These are phyloP conservation scores for Pseudofabraea citricarpa DNA, from an alignment of 2,329 filamentous ascomycete genomes.

Conservation along the genomic window DNA sequence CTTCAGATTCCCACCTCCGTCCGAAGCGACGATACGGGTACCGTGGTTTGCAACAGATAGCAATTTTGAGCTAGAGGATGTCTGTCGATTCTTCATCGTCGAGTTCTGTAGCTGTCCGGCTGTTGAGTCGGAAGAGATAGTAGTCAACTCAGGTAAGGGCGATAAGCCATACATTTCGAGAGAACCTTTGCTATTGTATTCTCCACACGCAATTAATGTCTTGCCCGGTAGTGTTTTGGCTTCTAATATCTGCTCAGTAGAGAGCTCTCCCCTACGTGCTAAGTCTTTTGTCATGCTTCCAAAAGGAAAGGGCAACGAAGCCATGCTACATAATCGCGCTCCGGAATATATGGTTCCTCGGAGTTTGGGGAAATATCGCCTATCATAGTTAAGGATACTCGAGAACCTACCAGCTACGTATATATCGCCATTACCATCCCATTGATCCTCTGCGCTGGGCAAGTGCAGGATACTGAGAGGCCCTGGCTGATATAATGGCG, in stretches of 20 bases:
- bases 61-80: constrained; percentile 73
- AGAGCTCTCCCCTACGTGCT: constrained; percentile 49
- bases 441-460: constrained; percentile 42
- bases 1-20: constrained; percentile 77
- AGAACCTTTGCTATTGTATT: constrained; percentile 88
- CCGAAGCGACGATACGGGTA: constrained; percentile 74
- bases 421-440: constrained; percentile 60
- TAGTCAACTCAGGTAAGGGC: constrained; percentile 21
- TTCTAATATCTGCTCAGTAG: constrained; percentile 46
- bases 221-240: constrained; percentile 52
- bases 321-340: constrained; percentile 68
- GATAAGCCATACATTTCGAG: constrained; percentile 77
- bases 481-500: constrained; percentile 72
- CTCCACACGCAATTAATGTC: constrained; percentile 76
- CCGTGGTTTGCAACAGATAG: constrained; percentile 80
- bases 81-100: constrained; percentile 74
- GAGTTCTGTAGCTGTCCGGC: constrained; percentile 38
- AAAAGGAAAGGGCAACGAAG: constrained; percentile 64
- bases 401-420: constrained; percentile 87
- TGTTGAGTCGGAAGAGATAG: constrained; percentile 25
- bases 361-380: constrained; percentile 76
- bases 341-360: constrained; percentile 79
- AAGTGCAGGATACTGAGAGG: constrained; percentile 80
- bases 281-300: constrained; percentile 57
- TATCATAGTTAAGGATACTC: constrained; percentile 83